Evolutionary conservation across 495 filamentous ascomycete species (phyloP).

Genomic region (Xylaria cubensis): DNA sequence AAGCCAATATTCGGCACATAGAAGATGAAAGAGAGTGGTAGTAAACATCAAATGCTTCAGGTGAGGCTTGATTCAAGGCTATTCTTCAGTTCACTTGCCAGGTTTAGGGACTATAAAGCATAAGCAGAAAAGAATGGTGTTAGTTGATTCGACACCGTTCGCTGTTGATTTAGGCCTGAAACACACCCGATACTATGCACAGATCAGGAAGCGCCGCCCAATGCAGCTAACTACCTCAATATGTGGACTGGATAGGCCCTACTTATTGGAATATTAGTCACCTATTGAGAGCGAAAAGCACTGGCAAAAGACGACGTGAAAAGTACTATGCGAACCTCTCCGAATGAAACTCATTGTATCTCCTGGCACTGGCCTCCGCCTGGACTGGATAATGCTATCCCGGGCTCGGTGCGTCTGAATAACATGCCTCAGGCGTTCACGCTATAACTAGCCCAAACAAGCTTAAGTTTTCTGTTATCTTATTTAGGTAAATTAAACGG

Average conservation of each 20-base stretch:
- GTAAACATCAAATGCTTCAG: constrained; percentile 12
- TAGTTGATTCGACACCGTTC: constrained; percentile 16
- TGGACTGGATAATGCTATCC: not conserved
- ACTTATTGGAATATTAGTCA: constrained; percentile 6
- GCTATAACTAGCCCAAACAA: not conserved
- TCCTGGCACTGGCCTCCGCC: not conserved
- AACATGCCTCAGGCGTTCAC: not conserved
- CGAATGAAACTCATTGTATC: not conserved
- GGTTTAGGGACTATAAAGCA: not conserved
- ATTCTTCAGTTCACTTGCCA: not conserved
- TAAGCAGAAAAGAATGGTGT: not conserved
- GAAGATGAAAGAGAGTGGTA: not conserved
- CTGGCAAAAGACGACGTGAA: not conserved
- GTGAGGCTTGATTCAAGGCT: constrained; percentile 2
- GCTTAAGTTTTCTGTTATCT: not conserved
- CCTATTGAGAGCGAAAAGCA: constrained; percentile 5
- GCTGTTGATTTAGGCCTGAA: constrained; percentile 9
- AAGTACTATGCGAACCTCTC: not conserved
- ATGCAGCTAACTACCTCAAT: constrained; percentile 2
- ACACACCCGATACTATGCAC: constrained; percentile 14
- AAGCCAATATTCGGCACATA: not conserved
- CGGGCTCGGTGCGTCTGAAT: not conserved
- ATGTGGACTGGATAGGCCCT: not conserved
- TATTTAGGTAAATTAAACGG: not conserved
- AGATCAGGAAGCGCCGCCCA: constrained; percentile 18